phyloP scores from a whole-genome alignment of 495 filamentous ascomycete genomes.

The Penicillium verhagenii region DNA sequence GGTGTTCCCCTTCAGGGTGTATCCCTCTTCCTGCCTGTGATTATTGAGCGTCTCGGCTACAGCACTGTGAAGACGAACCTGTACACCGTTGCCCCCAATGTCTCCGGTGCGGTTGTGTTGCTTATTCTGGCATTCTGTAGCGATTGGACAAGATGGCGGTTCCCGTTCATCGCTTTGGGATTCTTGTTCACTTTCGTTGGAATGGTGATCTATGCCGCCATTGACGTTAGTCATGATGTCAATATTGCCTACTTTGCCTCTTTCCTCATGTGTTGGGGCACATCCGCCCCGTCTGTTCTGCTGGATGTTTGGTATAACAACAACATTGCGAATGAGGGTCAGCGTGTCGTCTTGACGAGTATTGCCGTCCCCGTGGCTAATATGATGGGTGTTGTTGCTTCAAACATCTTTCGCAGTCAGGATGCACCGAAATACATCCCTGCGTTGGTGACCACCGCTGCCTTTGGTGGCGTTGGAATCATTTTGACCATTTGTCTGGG shows the following conservation, averaged over 20 bases:
- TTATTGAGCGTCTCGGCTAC: slow-evolving; percentile 62
- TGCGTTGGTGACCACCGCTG: slow-evolving; percentile 69
- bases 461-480: slow-evolving; percentile 65
- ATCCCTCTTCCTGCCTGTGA: slow-evolving; percentile 70
- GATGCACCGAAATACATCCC: slow-evolving; percentile 74
- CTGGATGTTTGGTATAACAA: slow-evolving; percentile 71
- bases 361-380: slow-evolving; percentile 76
- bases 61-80: slow-evolving; percentile 69
- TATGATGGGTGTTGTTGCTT: slow-evolving; percentile 74
- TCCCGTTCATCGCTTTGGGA: slow-evolving; percentile 70
- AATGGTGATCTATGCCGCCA: slow-evolving; percentile 71
- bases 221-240: slow-evolving; percentile 57
- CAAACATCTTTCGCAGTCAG: slow-evolving; percentile 70
- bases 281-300: slow-evolving; percentile 52
- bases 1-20: slow-evolving; percentile 75
- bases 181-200: slow-evolving; percentile 73
- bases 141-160: slow-evolving; percentile 64
- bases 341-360: slow-evolving; percentile 67
- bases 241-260: slow-evolving; percentile 72
- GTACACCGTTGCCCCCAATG: slow-evolving; percentile 74
- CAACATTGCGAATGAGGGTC: slow-evolving; percentile 74
- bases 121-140: slow-evolving; percentile 66
- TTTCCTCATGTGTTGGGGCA: slow-evolving; percentile 82
- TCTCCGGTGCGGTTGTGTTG: slow-evolving; percentile 66
- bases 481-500: slow-evolving; percentile 58